A percentile compares a stretch with the other conserved stretches of the same genome.
Evolutionary conservation across 2,329 filamentous ascomycete genomes (phyloP).

Genomic region (Penicillium sp.): DNA sequence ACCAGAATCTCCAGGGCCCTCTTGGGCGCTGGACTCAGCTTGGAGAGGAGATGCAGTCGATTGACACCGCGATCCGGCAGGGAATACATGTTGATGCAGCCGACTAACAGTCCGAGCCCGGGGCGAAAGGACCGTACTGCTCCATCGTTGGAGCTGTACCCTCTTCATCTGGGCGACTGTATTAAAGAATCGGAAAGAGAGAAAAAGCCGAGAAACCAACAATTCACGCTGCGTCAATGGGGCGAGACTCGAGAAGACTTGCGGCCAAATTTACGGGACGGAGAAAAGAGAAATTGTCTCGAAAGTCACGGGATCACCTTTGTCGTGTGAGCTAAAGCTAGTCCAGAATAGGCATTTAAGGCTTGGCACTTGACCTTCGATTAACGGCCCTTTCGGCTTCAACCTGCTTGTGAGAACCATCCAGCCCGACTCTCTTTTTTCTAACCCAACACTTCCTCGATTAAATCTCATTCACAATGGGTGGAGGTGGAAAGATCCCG

Average conservation of each 20-base stretch:
- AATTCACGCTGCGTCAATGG: constrained; percentile 23
- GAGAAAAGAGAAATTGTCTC: constrained; percentile 45
- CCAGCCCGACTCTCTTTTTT: constrained; percentile 30
- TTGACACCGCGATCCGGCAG: constrained; percentile 43
- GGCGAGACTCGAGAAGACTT: constrained; percentile 23
- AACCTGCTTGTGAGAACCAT: constrained; percentile 31
- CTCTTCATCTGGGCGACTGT: constrained; percentile 52
- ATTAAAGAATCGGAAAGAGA: constrained; percentile 15
- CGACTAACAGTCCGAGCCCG: constrained; percentile 48
- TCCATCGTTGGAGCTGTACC: constrained; percentile 57
- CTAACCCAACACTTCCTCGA: constrained; percentile 28
- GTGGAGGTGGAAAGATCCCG: constrained; percentile 79
- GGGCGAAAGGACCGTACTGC: constrained; percentile 54
- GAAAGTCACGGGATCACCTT: constrained; percentile 42
- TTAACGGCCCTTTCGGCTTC: constrained; percentile 39
- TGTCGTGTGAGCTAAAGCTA: constrained; percentile 43
- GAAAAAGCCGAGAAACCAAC: constrained; percentile 18
- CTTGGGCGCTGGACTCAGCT: constrained; percentile 27
- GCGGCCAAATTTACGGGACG: constrained; percentile 31
- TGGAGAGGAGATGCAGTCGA: constrained; percentile 42
- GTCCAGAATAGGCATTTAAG: constrained; percentile 26
- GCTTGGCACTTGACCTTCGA: constrained; percentile 36
- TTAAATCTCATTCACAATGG: constrained; percentile 52
- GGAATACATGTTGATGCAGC: constrained; percentile 43
- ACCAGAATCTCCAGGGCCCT: constrained; percentile 33